Base-by-base conservation (phyloP, 495 filamentous ascomycete genomes). In the Hypoxylon fuscum region DNA sequence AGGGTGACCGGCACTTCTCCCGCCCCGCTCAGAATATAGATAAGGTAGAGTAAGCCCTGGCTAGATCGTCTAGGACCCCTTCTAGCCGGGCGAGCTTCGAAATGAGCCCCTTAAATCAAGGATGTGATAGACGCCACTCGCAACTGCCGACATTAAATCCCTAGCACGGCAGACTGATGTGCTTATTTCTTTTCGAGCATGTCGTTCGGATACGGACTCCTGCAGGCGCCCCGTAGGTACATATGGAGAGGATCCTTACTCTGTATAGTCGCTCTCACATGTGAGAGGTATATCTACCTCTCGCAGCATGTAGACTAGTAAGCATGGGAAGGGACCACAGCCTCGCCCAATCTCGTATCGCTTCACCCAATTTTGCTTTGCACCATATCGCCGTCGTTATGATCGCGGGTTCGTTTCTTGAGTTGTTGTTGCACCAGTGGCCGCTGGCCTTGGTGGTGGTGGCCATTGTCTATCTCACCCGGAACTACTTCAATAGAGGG, bases 401-500 rank as follows among this genome's bases (percentile, higher is more conserved):
- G 50, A 43, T 62, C 22, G 23, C 47, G 22, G 44, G 34, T 5
- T 55, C 43, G 3, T 55, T 62, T 25, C 0, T 62, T 18, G 34
- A 50, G 25, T 38, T 43, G 35, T 25, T 62, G 10, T 50, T 5
- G 10, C 44, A 42, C 18, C 58, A 62, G 18, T 62, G 58, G 58
- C 58, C 43, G 9, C 15, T 41, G 11, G 41, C 22, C 32, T 20
- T 53, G 27, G 10, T 60, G 17, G 32, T 46, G 20, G 29, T 31
- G 23, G 15, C 32, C 14, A 31, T 41, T 15, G 22, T 60, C 8
- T 60, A 60, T 15, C 17, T 60, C 22, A 31, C 48, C 5, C 31
- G 41, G 7, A 60, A 60, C 31, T 60, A 60, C 17, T 53, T 52
- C 41, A 60, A 60, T 15, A 60, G 48, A 25, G 56, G 48, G 6